Conservation (phyloP, 805 yeast species). For the Saccharomyces jurei region DNA sequence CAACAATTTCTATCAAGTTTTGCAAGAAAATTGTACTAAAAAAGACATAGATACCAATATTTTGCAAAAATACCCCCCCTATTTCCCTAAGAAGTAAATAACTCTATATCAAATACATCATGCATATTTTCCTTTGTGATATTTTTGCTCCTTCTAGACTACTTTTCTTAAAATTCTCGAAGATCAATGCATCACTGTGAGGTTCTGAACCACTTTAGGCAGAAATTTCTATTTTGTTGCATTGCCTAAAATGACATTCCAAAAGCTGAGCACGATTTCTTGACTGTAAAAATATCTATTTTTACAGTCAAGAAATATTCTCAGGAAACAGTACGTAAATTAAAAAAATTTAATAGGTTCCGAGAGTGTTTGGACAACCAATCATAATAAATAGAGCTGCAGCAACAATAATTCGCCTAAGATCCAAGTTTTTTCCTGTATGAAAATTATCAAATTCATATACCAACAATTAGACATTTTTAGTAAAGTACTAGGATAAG, state of each 20-base stretch:
- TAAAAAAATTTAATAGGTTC: not conserved
- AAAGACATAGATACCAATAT: constrained; percentile 3
- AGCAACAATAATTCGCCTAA: not conserved
- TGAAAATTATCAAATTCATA: not conserved
- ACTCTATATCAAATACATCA: not conserved
- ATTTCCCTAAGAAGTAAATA: not conserved
- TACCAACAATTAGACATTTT: not conserved
- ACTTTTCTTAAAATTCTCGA: not conserved
- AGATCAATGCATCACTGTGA: not conserved
- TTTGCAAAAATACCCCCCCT: not conserved
- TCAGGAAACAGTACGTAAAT: not conserved
- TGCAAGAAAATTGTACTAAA: not conserved
- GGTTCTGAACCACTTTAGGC: not conserved
- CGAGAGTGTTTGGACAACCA: not conserved
- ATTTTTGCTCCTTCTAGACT: not conserved
- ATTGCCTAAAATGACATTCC: not conserved
- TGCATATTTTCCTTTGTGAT: not conserved
- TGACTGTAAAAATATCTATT: not conserved
- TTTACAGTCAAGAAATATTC: not conserved
- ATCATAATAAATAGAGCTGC: not conserved
- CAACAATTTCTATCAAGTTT: not conserved
- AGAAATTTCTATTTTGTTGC: not conserved
- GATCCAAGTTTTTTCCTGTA: not conserved
- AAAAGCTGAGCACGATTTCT: not conserved
- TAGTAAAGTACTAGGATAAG: not conserved